Percentiles rank a stretch among this genome's conserved stretches.
Conservation (phyloP, 2,329 filamentous ascomycete genomes). For the Pseudofabraea citricarpa region DNA sequence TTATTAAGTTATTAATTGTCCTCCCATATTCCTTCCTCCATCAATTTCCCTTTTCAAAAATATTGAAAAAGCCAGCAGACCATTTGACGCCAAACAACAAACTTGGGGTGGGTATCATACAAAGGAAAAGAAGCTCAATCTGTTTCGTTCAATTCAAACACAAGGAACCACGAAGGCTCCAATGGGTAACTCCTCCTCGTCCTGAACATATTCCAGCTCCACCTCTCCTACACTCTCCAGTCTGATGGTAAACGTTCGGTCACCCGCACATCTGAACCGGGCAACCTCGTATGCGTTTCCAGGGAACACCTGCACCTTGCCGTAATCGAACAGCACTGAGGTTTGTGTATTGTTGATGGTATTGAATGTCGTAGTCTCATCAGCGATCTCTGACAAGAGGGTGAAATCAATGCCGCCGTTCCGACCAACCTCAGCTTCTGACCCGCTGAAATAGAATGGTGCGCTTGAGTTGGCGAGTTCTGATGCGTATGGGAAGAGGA, state of each 20-base stretch:
- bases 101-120: too few species aligned
- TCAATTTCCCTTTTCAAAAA: too few species aligned
- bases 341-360: constrained; percentile 16
- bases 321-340: constrained; percentile 15
- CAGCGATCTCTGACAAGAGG: constrained; percentile 14
- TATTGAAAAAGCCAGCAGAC: too few species aligned
- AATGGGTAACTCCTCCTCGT: constrained; percentile 15
- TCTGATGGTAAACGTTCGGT: constrained; percentile 11
- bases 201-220: constrained; percentile 23
- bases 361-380: constrained; percentile 10
- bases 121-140: too few species aligned
- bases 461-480: constrained; percentile 14
- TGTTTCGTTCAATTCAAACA: constrained; percentile 6
- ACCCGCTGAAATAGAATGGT: constrained; percentile 20
- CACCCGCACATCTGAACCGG: constrained; percentile 18
- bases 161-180: constrained; percentile 26
- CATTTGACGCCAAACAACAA: too few species aligned
- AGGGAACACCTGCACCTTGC: constrained; percentile 23
- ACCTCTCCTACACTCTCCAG: constrained; percentile 17
- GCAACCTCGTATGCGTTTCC: constrained; percentile 24
- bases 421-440: constrained; percentile 19
- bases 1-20: too few species aligned
- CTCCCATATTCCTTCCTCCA: too few species aligned
- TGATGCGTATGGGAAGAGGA: constrained; percentile 24
- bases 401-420: constrained; percentile 23